These are phyloP conservation scores for Phyllosticta capitalensis DNA, from an alignment of 2,329 filamentous ascomycete genomes.

Conservation along the genomic window DNA sequence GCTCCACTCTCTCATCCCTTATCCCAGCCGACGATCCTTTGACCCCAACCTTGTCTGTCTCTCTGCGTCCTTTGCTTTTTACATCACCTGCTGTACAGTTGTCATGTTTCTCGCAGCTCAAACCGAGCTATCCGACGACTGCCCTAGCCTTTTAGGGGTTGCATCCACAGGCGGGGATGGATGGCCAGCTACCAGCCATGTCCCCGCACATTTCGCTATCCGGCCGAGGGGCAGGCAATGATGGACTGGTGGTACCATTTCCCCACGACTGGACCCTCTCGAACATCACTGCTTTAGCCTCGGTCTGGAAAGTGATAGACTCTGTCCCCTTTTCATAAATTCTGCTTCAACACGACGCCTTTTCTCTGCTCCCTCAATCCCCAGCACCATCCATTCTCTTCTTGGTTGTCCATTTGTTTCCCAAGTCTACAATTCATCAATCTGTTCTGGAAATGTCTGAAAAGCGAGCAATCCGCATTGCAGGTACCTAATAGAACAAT, in stretches of 20 bases:
- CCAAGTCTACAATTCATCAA: neutral
- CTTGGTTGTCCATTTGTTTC: neutral
- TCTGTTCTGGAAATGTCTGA: neutral
- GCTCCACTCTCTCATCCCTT: no score
- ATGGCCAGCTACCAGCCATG: neutral
- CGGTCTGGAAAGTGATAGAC: neutral
- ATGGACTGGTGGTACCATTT: neutral
- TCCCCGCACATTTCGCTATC: conserved; percentile 4
- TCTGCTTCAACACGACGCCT: neutral
- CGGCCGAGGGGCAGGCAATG: neutral
- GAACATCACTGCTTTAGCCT: neutral
- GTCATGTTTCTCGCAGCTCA: neutral
- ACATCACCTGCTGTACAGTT: neutral
- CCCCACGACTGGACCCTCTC: neutral
- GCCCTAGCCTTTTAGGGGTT: neutral
- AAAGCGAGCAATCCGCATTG: conserved; percentile 1
- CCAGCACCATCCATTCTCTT: neutral
- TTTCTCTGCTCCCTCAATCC: neutral
- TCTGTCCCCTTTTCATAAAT: neutral
- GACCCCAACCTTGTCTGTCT: no score
- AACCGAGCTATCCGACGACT: neutral
- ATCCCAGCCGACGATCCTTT: no score
- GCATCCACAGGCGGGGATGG: neutral
- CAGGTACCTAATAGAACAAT: neutral
- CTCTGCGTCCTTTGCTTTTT: neutral